Evolutionary conservation across 2,329 filamentous ascomycete species (phyloP).

Genomic region (Akanthomyces muscarius): DNA sequence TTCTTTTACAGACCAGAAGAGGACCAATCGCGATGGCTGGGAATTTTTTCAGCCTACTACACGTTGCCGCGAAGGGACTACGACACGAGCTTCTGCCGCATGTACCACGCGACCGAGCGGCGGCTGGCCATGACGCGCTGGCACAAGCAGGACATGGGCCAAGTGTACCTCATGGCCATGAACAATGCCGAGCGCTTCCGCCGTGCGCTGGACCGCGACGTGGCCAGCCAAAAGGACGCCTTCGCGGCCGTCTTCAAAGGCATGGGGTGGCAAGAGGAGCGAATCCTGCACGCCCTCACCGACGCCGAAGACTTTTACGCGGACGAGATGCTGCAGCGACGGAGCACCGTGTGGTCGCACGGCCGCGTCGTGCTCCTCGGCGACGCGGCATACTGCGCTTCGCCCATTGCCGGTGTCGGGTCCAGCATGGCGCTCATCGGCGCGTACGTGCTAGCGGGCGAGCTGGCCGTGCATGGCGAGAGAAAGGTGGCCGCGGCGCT

Average conservation of each 20-base stretch:
- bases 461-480: slow-evolving; percentile 1
- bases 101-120: slow-evolving; percentile 13
- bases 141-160: slow-evolving; percentile 4
- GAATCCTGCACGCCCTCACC: slow-evolving; percentile 6
- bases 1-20: slow-evolving; percentile 12
- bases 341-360: slow-evolving; percentile 4
- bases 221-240: slow-evolving; percentile 9
- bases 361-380: slow-evolving; percentile 14
- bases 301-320: slow-evolving; percentile 17
- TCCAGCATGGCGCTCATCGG: slow-evolving; percentile 16
- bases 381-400: slow-evolving; percentile 16
- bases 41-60: slow-evolving; percentile 13
- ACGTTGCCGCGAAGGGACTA: slow-evolving; percentile 13
- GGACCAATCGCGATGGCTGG: slow-evolving; percentile 10
- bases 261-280: slow-evolving; percentile 16
- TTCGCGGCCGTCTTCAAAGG: slow-evolving; percentile 8
- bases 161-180: slow-evolving; percentile 16
- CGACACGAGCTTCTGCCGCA: slow-evolving; percentile 15
- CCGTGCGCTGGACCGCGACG: slow-evolving; percentile 9
- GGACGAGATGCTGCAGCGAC: slow-evolving; percentile 14
- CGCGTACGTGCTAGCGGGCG: slow-evolving; percentile 16
- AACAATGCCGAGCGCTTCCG: slow-evolving; percentile 11
- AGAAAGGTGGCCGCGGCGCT: background rate
- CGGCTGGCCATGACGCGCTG: slow-evolving; percentile 16
- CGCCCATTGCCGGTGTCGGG: slow-evolving; percentile 12